These are phyloP conservation scores for Debaryomyces castellii DNA, from an alignment of 805 yeast species.

Conservation along the genomic window DNA sequence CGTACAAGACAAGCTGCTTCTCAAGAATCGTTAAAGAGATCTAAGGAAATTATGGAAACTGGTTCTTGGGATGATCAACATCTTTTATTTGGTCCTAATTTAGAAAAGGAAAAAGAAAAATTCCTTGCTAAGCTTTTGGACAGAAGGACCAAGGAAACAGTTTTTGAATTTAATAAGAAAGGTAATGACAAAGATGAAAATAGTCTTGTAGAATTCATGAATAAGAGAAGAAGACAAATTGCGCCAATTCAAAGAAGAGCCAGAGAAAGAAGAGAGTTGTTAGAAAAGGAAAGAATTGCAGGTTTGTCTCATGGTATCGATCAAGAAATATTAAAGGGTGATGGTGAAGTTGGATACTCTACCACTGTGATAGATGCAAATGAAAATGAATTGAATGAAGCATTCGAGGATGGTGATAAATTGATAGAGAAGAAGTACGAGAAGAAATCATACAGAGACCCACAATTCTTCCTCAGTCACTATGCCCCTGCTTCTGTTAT, in stretches of 20 bases:
- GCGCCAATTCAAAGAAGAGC: conserved; percentile 86
- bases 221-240: conserved; percentile 77
- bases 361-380: conserved; percentile 36
- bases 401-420: conserved; percentile 55
- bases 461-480: conserved; percentile 79
- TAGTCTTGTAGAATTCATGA: conserved; percentile 78
- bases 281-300: conserved; percentile 71
- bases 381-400: conserved; percentile 46
- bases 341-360: conserved; percentile 48
- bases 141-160: conserved; percentile 80
- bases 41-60: conserved; percentile 69
- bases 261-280: conserved; percentile 61
- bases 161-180: conserved; percentile 74
- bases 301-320: conserved; percentile 74
- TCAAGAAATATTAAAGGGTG: conserved; percentile 65
- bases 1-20: conserved; percentile 88
- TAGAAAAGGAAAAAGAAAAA: conserved; percentile 68
- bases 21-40: conserved; percentile 76
- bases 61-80: conserved; percentile 89
- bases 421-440: conserved; percentile 31
- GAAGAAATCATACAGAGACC: conserved; percentile 66
- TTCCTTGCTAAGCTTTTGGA: conserved; percentile 72
- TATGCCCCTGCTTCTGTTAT: conserved; percentile 79
- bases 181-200: conserved; percentile 51
- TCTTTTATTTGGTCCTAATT: conserved; percentile 71